A percentile compares a stretch with the other conserved stretches of the same genome.
Conservation (phyloP, 495 filamentous ascomycete species). For the Rhypophila decipiens region DNA sequence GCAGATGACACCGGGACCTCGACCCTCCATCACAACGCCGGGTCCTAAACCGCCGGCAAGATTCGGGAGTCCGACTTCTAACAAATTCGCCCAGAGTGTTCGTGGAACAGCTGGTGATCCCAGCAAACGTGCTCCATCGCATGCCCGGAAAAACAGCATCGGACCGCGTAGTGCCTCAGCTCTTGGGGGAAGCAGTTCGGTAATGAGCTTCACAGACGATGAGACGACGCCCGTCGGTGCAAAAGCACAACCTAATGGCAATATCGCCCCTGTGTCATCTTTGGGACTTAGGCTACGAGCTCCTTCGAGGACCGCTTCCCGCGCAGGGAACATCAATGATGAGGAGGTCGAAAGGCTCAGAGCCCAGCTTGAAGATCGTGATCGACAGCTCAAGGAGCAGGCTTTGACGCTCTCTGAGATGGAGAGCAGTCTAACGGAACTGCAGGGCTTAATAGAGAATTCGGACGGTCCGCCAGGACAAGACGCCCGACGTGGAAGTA, state of each 20-base stretch:
- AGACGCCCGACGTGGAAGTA: slow-evolving; percentile 36
- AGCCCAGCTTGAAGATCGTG: slow-evolving; percentile 71
- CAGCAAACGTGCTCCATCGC: slow-evolving; percentile 41
- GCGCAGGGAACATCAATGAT: slow-evolving; percentile 34
- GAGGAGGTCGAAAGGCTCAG: slow-evolving; percentile 63
- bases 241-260: slow-evolving; percentile 43
- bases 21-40: slow-evolving; percentile 49
- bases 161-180: slow-evolving; percentile 50
- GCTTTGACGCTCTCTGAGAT: slow-evolving; percentile 74
- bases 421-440: slow-evolving; percentile 69
- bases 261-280: slow-evolving; percentile 39
- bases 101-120: slow-evolving; percentile 52
- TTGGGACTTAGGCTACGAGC: slow-evolving; percentile 44
- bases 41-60: slow-evolving; percentile 38
- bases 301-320: slow-evolving; percentile 35
- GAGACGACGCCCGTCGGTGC: slow-evolving; percentile 54
- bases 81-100: slow-evolving; percentile 60
- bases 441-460: slow-evolving; percentile 61
- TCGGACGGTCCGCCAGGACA: slow-evolving; percentile 35
- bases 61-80: slow-evolving; percentile 60
- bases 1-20: slow-evolving; percentile 50
- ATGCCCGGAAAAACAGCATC: slow-evolving; percentile 43
- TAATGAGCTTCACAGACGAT: slow-evolving; percentile 41
- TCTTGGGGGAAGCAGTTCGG: slow-evolving; percentile 36
- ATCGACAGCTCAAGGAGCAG: slow-evolving; percentile 83